These are phyloP conservation scores for Boeremia lycopersici DNA, from an alignment of 2,329 filamentous ascomycete species.

Conservation along the genomic window DNA sequence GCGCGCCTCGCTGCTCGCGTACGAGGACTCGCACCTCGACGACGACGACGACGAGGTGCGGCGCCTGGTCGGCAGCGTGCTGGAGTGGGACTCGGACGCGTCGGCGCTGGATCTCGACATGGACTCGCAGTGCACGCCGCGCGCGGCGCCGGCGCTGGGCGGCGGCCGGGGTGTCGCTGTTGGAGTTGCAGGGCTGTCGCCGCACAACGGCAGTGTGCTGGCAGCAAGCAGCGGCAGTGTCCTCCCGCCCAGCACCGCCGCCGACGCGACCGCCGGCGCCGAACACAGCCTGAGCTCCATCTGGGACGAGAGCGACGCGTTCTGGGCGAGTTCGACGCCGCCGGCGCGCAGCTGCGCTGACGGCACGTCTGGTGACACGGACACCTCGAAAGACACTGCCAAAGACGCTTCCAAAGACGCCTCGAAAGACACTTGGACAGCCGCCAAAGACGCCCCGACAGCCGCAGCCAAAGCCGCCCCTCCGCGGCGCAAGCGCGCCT, in stretches of 20 bases:
- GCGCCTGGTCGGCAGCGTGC: conserved; percentile 26
- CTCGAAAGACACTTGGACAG: too few species aligned
- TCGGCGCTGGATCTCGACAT: conserved; percentile 12
- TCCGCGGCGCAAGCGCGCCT: too few species aligned
- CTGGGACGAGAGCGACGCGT: conserved; percentile 17
- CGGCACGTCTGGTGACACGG: neutral
- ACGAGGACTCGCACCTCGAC: conserved; percentile 22
- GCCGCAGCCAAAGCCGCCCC: too few species aligned
- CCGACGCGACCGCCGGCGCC: neutral
- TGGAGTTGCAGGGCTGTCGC: neutral
- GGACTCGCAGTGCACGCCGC: conserved; percentile 3
- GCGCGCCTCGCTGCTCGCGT: too few species aligned
- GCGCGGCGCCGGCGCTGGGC: neutral
- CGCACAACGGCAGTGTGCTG: too few species aligned
- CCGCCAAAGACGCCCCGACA: conserved; percentile 1
- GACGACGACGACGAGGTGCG: conserved; percentile 31
- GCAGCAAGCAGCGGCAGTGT: too few species aligned
- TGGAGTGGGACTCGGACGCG: conserved; percentile 34
- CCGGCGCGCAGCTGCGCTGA: neutral
- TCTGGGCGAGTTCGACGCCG: conserved; percentile 7
- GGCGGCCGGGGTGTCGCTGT: neutral
- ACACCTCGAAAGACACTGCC: neutral
- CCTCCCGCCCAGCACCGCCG: too few species aligned
- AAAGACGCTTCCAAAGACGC: neutral
- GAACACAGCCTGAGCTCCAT: neutral